Conservation (phyloP, 108 stramenopile species). For the Discostella stelligeroides region DNA sequence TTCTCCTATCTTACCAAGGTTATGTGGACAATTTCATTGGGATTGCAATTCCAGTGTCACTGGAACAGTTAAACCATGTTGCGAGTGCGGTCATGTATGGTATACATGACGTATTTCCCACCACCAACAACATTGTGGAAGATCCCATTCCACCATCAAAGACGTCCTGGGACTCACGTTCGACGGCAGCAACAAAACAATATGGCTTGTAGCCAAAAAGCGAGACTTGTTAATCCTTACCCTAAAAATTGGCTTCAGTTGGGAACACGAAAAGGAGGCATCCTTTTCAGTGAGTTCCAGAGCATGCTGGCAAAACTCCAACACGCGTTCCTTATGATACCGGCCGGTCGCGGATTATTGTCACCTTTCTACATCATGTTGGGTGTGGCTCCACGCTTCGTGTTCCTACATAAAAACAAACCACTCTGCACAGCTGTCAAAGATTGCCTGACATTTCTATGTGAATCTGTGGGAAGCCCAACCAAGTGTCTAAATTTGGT, state of each 20-base stretch:
- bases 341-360: too few species aligned
- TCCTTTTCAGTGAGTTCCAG: constrained; percentile 11
- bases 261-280: too few species aligned
- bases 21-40: constrained; percentile 45
- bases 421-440: neutral
- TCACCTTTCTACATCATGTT: too few species aligned
- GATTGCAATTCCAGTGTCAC: constrained; percentile 1
- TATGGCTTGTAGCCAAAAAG: constrained; percentile 6
- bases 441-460: neutral
- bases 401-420: neutral
- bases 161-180: constrained; percentile 24
- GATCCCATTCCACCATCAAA: constrained; percentile 29
- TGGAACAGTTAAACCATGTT: neutral
- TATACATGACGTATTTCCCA: neutral
- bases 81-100: too few species aligned
- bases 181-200: constrained; percentile 10
- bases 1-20: constrained; percentile 10
- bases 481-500: constrained; percentile 8
- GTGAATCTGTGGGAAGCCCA: too few species aligned
- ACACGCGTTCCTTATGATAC: too few species aligned
- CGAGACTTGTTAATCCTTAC: neutral
- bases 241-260: constrained; percentile 2
- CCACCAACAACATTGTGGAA: neutral
- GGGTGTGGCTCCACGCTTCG: neutral
- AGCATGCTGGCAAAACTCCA: neutral